These are phyloP conservation scores for Heritiera fomes DNA, from an alignment of 345 rosid species.

Conservation along the genomic window DNA sequence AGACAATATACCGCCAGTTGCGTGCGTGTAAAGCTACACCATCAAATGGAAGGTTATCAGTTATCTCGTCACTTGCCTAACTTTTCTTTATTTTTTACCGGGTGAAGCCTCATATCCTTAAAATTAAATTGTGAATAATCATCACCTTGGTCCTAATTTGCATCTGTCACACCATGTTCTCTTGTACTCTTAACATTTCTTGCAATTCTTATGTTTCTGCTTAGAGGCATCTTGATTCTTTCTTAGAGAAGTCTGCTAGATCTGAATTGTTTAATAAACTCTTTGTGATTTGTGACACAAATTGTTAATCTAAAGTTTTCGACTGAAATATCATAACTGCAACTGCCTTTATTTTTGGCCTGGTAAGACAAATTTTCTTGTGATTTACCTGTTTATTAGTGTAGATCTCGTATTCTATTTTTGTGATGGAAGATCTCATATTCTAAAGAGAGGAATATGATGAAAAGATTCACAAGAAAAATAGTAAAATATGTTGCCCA, in stretches of 20 bases:
- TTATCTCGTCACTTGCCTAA: conserved; percentile 15
- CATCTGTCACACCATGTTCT: not conserved
- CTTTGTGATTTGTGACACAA: not conserved
- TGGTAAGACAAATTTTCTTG: not conserved
- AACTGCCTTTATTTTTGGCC: not conserved
- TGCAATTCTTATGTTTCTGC: not conserved
- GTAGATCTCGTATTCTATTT: not conserved
- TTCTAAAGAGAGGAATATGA: not conserved
- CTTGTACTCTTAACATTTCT: not conserved
- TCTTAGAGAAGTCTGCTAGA: not conserved
- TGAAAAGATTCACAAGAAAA: conserved; percentile 2
- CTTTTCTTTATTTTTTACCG: conserved; percentile 1
- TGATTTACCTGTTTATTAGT: not conserved
- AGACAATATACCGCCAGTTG: conserved; percentile 80
- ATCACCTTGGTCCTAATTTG: not conserved
- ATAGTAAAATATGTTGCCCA: not conserved
- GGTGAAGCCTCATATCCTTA: not conserved
- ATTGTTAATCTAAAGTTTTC: not conserved
- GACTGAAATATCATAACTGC: not conserved
- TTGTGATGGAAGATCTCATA: not conserved
- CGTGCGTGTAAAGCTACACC: conserved; percentile 78
- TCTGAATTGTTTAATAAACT: not conserved
- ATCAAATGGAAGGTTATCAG: conserved; percentile 50
- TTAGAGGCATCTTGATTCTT: not conserved
- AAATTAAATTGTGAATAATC: not conserved